Evolutionary conservation across 192 early-diverging fungal species (phyloP), one percentile per base, ranked within the genome.

Genomic region (Dissophora globulifera): DNA sequence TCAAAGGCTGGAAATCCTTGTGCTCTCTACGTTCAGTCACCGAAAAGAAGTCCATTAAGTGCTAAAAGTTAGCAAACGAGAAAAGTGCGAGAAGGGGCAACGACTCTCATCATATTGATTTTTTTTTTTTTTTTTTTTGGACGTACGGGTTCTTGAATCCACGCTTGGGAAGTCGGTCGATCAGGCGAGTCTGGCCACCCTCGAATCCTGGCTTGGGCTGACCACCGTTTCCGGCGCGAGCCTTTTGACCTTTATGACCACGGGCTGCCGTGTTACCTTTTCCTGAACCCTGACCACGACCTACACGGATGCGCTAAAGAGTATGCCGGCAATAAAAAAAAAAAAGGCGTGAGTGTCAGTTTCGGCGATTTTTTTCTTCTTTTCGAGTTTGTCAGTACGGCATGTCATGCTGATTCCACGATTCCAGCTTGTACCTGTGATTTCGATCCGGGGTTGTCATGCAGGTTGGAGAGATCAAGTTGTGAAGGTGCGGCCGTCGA

Each of bases 201-300:
- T 97, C 94, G 67, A 95, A 98, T 20, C 88, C 93, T 3, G 91
- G 92, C 20, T 85, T 81, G 19, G 95, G 94, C 46, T 90, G 86
- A 53, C 87, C 79, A 45, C 58, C 58, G 50, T 92, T 94, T 55
- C 91, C 87, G 8, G 88, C 69, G 10, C 94, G 89, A 25, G 93
- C 88, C 33, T 95, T 90, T 72, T 90, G 95, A 55, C 97, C 97
- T 81, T 97, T 97, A 54, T 91, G 88, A 67, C 97, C 95, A 27
- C 93, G 87, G 11, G 95, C 97, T 52, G 91, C 87, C 20, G 94
- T 98, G 62, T 93, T 91, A 26, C 95, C 95, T 62, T 91, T 92
- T 33, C 95, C 95, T 45, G 92, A 94, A 59, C 93, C 92, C 23
- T 90, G 87, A 40, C 93, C 93, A 67, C 93, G 87, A 48, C 95